Base-by-base conservation (phyloP, 1,284 basidiomycete species). In the Ustilago lituana region DNA sequence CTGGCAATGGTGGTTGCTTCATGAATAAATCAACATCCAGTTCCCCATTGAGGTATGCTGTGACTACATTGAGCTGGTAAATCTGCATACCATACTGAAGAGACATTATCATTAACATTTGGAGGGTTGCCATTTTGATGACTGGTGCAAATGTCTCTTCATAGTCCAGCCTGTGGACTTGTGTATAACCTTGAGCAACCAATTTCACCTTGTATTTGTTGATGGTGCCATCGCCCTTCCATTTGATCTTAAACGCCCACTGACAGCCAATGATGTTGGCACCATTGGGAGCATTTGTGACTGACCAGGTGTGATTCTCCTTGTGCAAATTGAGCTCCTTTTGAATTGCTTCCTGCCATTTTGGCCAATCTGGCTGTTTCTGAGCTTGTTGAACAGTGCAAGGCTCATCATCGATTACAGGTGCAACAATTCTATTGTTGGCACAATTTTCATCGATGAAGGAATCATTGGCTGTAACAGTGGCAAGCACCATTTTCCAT, bases 131-230 rank as follows among this genome's bases (percentile, higher is more conserved):
- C 23, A 41, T 26, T 5, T 29, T 23, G 4, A 41, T 5, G 6
- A 41, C 24, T 6, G 24, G 40, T 27, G 40, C 15, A 14, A 41
- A 41, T 2, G 40, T 41, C n/a, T 41, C 40, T 4, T 46, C 32
- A 15, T 35, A 33, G n/a, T 46, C 22, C 5, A 46, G 33, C 15
- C 44, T 32, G 4, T 46, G 19, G 15, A 8, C 9, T 36, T 35
- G 44, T 6, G 44, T 36, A 32, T 33, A 46, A 6, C 44, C 32
- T 32, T 22, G 5, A 3, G 44, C 44, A 5, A 46, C 32, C 14
- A 46, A 17, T 8, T 14, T 6, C 10, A 32, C 44, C 22, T 46
- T 46, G 32, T 46, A 46, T 17, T 46, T 46, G 15, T 46, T 32
- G 24, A 46, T 35, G 6, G 29, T 15, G 9, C 44, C 44, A 17